phyloP scores from a whole-genome alignment of 495 filamentous ascomycete genomes.

The Penicillium daleae region DNA sequence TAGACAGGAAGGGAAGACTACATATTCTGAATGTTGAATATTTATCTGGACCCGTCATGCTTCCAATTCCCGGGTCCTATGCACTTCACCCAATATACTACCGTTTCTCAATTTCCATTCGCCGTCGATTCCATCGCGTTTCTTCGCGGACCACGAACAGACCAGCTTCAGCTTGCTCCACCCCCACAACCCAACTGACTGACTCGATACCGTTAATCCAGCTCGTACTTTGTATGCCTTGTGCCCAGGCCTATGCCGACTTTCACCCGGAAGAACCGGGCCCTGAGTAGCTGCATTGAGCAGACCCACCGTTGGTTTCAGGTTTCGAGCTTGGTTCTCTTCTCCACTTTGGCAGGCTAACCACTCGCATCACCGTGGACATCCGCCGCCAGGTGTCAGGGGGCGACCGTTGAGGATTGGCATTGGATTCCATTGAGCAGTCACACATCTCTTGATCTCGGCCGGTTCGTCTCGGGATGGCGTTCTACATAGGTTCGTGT shows the following conservation, averaged over 20 bases:
- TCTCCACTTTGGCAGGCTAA: neutral
- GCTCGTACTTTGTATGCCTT: neutral
- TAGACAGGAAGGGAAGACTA: no score
- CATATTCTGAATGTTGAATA: neutral
- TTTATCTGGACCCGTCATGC: no score
- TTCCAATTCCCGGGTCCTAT: neutral
- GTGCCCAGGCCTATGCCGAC: slow-evolving; percentile 2
- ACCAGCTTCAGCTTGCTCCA: slow-evolving; percentile 2
- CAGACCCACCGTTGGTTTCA: slow-evolving; percentile 13
- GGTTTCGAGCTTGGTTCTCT: slow-evolving; percentile 8
- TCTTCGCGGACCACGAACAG: neutral
- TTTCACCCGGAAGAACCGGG: neutral
- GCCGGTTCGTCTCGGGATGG: neutral
- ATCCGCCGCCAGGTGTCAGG: neutral
- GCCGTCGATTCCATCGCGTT: neutral
- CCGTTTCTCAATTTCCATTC: neutral
- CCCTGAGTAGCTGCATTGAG: neutral
- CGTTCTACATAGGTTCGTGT: neutral
- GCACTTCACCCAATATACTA: neutral
- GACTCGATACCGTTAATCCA: neutral
- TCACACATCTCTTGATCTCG: neutral
- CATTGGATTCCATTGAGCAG: neutral
- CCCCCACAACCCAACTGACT: neutral
- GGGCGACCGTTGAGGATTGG: neutral
- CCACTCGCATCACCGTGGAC: neutral